Percentiles rank a stretch among this genome's conserved stretches.
Conservation (phyloP, 768 basidiomycete species). For the Mycena galericulata region DNA sequence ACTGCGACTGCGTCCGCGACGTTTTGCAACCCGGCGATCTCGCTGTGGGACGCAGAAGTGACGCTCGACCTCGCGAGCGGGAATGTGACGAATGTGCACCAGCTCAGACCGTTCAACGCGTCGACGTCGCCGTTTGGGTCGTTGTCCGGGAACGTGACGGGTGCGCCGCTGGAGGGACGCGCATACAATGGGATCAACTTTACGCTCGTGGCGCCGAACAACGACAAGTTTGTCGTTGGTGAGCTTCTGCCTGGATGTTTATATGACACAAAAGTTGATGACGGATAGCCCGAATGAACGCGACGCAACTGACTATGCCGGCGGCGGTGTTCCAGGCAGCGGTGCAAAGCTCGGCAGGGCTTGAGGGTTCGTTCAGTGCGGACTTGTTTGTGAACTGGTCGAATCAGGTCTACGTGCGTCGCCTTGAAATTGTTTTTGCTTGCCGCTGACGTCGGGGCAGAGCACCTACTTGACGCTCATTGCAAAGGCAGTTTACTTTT, state of each 20-base stretch:
- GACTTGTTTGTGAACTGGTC: constrained; percentile 53
- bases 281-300: constrained; percentile 48
- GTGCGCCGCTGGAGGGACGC: constrained; percentile 54
- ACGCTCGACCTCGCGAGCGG: constrained; percentile 57
- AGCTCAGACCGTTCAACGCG: constrained; percentile 52
- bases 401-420: constrained; percentile 62
- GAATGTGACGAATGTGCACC: constrained; percentile 56
- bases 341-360: constrained; percentile 50
- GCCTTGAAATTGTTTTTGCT: not conserved
- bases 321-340: constrained; percentile 65
- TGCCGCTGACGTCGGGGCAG: constrained; percentile 39
- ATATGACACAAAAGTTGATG: not conserved
- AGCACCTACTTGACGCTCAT: constrained; percentile 61
- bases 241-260: not conserved
- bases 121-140: constrained; percentile 53
- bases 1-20: constrained; percentile 55
- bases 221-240: constrained; percentile 52
- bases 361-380: constrained; percentile 51
- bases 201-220: constrained; percentile 54
- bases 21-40: constrained; percentile 59
- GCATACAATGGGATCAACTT: constrained; percentile 70
- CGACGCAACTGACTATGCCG: constrained; percentile 62
- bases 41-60: constrained; percentile 58
- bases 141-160: constrained; percentile 58
- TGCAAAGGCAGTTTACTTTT: constrained; percentile 65